A percentile compares a stretch with the other conserved stretches of the same genome.
Conservation (phyloP, 2,329 filamentous ascomycete species). For the Pseudogymnoascus sp. region DNA sequence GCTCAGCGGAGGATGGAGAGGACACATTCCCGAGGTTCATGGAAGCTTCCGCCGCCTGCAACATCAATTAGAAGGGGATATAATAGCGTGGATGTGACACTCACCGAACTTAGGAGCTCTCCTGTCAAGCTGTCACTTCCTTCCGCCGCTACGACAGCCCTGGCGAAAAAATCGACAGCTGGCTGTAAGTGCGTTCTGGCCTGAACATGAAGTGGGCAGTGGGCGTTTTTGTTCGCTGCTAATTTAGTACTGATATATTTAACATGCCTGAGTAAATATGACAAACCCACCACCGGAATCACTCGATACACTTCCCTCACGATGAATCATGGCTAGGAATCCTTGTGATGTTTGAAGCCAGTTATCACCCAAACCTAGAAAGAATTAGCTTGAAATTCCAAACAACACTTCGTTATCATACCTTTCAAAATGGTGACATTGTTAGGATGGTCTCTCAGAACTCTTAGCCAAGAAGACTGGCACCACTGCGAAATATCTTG, state of each 20-base stretch:
- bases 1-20: slow-evolving; percentile 36
- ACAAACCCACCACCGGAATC: slow-evolving; percentile 19
- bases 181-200: slow-evolving; percentile 44
- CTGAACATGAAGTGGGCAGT: slow-evolving; percentile 41
- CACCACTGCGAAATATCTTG: slow-evolving; percentile 44
- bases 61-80: background rate
- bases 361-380: slow-evolving; percentile 40
- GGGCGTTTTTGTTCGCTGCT: slow-evolving; percentile 14
- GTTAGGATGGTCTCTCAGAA: slow-evolving; percentile 39
- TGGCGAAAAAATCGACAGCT: slow-evolving; percentile 44
- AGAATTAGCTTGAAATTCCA: slow-evolving; percentile 9
- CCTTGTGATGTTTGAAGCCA: slow-evolving; percentile 48
- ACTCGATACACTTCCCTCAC: slow-evolving; percentile 28
- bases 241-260: background rate
- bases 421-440: slow-evolving; percentile 38
- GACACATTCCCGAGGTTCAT: slow-evolving; percentile 48
- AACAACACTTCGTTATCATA: slow-evolving; percentile 24
- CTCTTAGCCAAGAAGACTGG: slow-evolving; percentile 38
- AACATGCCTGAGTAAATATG: background rate
- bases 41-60: slow-evolving; percentile 43
- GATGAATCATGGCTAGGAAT: slow-evolving; percentile 41
- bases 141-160: slow-evolving; percentile 39
- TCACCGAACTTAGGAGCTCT: slow-evolving; percentile 38
- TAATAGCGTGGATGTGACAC: slow-evolving; percentile 16
- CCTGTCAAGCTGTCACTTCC: slow-evolving; percentile 34